Base-by-base conservation (phyloP, 768 basidiomycete genomes). In the Fistulinella prunicolor region DNA sequence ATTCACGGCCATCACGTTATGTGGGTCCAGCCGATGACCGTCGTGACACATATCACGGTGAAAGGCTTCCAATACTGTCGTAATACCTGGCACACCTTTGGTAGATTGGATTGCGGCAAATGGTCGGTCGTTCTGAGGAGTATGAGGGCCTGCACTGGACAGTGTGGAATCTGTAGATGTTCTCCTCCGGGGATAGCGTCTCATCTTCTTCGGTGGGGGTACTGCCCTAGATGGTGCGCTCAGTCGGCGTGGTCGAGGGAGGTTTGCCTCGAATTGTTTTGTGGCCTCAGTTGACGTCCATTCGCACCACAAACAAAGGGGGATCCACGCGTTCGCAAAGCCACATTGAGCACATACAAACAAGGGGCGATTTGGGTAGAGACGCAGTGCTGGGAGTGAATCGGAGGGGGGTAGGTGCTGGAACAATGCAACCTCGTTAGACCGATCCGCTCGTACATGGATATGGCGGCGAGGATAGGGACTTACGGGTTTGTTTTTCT, bases 221-320 rank as follows among this genome's bases (percentile, higher is more conserved):
- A 44, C 53, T 23, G 29, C 44, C 41, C 55, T 59, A 13, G 58
- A 44, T 0, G 64, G 62, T 14, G 65, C 67, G 30, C 65, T 67
- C 41, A 67, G 46, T 46, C 65, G 50, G 42, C 65, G 65, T 23
- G 67, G 56, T 17, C 74, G 68, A 29, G 73, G 70, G 49, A 65
- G 63, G 36, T 62, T 70, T 20, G 60, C 50, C 53, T 76, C 71
- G 53, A 73, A 75, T 38, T 64, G 66, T 43, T 60, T 68, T 51
- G 66, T 65, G 5, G 75, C 71, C 43, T 63, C 69, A 16, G 65
- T 57, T 21, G 74, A 77, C 5, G 73, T 69, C 75, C 76, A 78
- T 52, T 68, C 60, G 58, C 77, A 77, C 74, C 76, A 78, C 16
- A 78, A 59, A 64, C 76, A 78, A 50, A 78, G 65, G 21, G 77